Percentiles rank a stretch among this genome's conserved stretches.
These are phyloP conservation scores for Cryptococcus hybrid DNA, from an alignment of 1,284 basidiomycete species.

Conservation along the genomic window DNA sequence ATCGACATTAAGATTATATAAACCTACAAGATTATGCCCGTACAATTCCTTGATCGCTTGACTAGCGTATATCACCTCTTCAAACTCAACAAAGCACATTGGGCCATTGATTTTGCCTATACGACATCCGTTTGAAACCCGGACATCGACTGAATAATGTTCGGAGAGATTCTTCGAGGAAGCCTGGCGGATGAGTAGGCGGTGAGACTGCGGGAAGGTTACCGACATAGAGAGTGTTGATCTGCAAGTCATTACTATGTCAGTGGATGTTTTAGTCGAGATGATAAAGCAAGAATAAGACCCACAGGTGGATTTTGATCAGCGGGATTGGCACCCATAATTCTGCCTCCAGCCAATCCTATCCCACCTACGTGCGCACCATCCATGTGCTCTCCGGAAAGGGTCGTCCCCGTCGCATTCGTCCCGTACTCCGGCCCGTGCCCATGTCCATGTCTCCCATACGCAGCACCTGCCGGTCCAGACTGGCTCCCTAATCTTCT, in stretches of 20 bases:
- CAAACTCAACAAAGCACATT: slow-evolving; percentile 98
- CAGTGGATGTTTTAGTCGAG: background rate
- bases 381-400: too few relatives aligned
- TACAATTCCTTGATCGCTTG: slow-evolving; percentile 85
- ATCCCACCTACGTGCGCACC: slow-evolving; percentile 6
- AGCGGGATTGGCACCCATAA: slow-evolving; percentile 57
- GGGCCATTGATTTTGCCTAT: slow-evolving; percentile 89
- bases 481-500: background rate
- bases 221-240: slow-evolving; percentile 93
- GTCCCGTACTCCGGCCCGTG: slow-evolving; percentile 6
- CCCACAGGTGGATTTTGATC: slow-evolving; percentile 86
- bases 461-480: background rate
- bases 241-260: slow-evolving; percentile 51
- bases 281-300: background rate
- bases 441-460: background rate
- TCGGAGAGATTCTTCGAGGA: slow-evolving; percentile 80
- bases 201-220: slow-evolving; percentile 78
- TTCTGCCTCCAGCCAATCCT: slow-evolving; percentile 20
- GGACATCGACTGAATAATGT: slow-evolving; percentile 72
- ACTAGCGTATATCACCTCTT: slow-evolving; percentile 80
- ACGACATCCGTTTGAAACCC: slow-evolving; percentile 89
- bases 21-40: slow-evolving; percentile 71
- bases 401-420: background rate
- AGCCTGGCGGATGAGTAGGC: slow-evolving; percentile 63
- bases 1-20: background rate